Conservation (phyloP, 2,329 filamentous ascomycete genomes). For the Emergomyces orientalis region DNA sequence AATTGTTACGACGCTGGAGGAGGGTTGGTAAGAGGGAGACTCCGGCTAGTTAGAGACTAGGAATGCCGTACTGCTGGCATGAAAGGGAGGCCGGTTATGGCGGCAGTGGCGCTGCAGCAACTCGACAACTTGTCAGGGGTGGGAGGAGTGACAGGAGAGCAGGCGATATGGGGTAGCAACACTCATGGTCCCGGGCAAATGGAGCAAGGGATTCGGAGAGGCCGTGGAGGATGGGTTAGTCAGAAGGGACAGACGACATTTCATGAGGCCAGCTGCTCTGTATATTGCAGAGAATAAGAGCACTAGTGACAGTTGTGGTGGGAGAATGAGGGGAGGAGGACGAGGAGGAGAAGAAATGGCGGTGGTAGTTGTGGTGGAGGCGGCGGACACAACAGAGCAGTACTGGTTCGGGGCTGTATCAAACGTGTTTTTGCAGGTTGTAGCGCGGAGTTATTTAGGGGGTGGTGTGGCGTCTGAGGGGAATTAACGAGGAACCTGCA, state of each 20-base stretch:
- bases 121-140: neutral
- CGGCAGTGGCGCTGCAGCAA: neutral
- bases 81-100: neutral
- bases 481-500: too few species aligned
- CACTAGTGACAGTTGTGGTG: neutral
- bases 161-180: neutral
- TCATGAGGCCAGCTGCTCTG: neutral
- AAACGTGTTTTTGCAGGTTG: neutral
- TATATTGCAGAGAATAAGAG: neutral
- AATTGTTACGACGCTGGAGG: neutral
- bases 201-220: neutral
- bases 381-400: too few species aligned
- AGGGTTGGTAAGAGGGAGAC: too few species aligned
- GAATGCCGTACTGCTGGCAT: neutral
- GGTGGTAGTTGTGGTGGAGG: neutral
- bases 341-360: neutral
- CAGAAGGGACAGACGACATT: neutral
- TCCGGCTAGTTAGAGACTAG: neutral
- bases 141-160: neutral
- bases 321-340: neutral
- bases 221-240: neutral
- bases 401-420: neutral
- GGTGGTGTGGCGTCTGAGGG: too few species aligned
- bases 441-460: neutral
- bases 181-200: neutral